A percentile compares a stretch with the other conserved stretches of the same genome.
These are phyloP conservation scores for Fusarium sp. DNA, from an alignment of 2,329 filamentous ascomycete genomes.

Conservation along the genomic window DNA sequence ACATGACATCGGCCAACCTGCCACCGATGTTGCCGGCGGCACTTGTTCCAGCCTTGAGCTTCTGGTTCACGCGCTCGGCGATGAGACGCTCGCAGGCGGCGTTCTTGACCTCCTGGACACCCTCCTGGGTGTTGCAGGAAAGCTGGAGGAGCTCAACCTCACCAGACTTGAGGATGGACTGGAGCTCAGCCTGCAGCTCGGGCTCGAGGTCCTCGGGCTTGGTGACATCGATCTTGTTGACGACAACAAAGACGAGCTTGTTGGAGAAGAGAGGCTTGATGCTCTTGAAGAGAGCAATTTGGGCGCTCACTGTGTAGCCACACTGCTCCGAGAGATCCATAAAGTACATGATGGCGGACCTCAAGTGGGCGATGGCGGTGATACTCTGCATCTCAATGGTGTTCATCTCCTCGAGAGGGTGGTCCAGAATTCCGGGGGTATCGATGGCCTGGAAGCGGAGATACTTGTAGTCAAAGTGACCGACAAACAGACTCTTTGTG, in stretches of 20 bases:
- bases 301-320: constrained; percentile 91
- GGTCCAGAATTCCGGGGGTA: constrained; percentile 97
- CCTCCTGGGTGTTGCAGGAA: constrained; percentile 94
- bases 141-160: constrained; percentile 94
- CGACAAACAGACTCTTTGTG: constrained; percentile 96
- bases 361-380: constrained; percentile 95
- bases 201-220: constrained; percentile 87
- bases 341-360: constrained; percentile 96
- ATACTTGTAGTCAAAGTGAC: constrained; percentile 94
- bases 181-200: constrained; percentile 81
- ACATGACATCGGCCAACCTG: constrained; percentile 89
- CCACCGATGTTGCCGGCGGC: constrained; percentile 81
- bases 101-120: constrained; percentile 95
- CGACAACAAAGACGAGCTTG: constrained; percentile 94
- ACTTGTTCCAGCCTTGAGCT: constrained; percentile 91
- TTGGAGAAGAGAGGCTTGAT: constrained; percentile 98
- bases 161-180: constrained; percentile 83
- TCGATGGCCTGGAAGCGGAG: constrained; percentile 81
- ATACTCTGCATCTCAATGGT: constrained; percentile 99
- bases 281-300: constrained; percentile 94
- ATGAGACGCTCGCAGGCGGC: constrained; percentile 92
- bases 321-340: constrained; percentile 98
- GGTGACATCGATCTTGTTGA: constrained; percentile 98
- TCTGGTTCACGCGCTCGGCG: constrained; percentile 92
- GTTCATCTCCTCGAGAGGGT: constrained; percentile 99